phyloP scores from a whole-genome alignment of 1,284 basidiomycete genomes.

The Cutaneotrichosporon dermatis region DNA sequence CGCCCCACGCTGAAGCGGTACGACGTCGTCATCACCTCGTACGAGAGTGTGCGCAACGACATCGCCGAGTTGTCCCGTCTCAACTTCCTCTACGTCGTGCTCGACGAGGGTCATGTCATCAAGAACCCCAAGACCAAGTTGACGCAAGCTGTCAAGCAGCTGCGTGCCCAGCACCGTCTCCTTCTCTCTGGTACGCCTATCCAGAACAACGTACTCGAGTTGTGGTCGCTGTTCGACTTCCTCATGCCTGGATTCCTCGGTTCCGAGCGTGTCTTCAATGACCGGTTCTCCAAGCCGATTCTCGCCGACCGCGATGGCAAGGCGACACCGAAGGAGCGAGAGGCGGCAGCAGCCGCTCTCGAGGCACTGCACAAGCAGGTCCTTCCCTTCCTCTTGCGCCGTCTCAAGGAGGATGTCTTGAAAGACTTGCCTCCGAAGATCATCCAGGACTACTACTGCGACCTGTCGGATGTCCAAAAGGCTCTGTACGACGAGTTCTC shows the following conservation, averaged over 20 bases:
- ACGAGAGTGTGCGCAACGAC: conserved; percentile 96
- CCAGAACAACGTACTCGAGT: conserved; percentile 96
- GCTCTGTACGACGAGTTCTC: conserved; percentile 89
- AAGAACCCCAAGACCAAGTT: conserved; percentile 98
- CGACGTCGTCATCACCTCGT: conserved; percentile 93
- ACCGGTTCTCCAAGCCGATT: conserved; percentile 94
- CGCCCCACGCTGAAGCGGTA: conserved; percentile 63
- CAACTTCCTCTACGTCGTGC: conserved; percentile 92
- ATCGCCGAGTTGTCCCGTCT: conserved; percentile 68
- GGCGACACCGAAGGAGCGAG: conserved; percentile 74
- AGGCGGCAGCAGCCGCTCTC: conserved; percentile 90
- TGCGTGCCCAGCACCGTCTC: conserved; percentile 85
- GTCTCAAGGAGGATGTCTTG: conserved; percentile 96
- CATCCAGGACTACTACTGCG: conserved; percentile 99
- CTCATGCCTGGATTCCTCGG: conserved; percentile 99
- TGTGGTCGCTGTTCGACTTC: conserved; percentile 99
- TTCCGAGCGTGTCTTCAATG: conserved; percentile 90
- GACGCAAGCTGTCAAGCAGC: conserved; percentile 89
- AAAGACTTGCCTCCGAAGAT: conserved; percentile 97
- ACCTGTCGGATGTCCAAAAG: conserved; percentile 90
- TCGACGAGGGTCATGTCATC: conserved; percentile 98
- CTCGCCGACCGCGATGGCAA: conserved; percentile 93
- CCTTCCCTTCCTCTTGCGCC: conserved; percentile 91
- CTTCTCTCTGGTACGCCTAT: conserved; percentile 97
- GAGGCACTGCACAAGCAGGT: conserved; percentile 99